Evolutionary conservation across 208 protist genomes (phyloP).

Genomic region (Trypanosoma conorhini): DNA sequence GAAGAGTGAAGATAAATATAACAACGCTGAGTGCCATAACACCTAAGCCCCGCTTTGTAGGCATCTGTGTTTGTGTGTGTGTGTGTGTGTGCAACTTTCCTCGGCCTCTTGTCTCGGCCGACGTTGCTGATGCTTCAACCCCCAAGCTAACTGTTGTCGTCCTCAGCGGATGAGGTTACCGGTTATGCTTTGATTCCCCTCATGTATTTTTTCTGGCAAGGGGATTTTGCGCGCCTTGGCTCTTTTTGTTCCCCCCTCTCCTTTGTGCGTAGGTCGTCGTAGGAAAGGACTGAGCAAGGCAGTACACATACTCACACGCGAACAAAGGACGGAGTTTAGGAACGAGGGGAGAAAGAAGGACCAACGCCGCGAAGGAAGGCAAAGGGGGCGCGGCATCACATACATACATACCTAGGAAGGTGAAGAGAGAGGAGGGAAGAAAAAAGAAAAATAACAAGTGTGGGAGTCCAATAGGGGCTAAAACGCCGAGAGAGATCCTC

Average conservation of each 20-base stretch:
- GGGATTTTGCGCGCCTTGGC: constrained; percentile 8
- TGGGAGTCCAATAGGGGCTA: not conserved
- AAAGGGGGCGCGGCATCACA: not conserved
- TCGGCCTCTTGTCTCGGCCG: not conserved
- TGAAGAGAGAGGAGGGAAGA: not conserved
- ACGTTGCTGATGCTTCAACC: not conserved
- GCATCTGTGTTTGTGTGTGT: constrained; percentile 1
- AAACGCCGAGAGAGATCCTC: not conserved
- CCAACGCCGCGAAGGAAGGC: too few relatives aligned
- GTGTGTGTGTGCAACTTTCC: not conserved
- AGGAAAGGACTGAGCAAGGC: not conserved
- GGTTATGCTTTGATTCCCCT: too few relatives aligned
- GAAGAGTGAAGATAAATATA: not conserved
- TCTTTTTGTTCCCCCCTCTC: constrained; percentile 3
- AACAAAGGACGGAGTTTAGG: not conserved
- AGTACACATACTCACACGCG: not conserved
- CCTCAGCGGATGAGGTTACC: too few relatives aligned
- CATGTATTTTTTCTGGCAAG: not conserved
- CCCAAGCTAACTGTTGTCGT: too few relatives aligned
- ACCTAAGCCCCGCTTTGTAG: too few relatives aligned
- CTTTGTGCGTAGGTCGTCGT: not conserved
- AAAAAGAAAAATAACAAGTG: constrained; percentile 2
- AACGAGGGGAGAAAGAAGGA: not conserved
- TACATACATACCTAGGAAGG: not conserved
- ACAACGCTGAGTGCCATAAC: not conserved